Evolutionary conservation across 2,329 filamentous ascomycete species (phyloP).

Genomic region (Ophiostoma triangulosporum): DNA sequence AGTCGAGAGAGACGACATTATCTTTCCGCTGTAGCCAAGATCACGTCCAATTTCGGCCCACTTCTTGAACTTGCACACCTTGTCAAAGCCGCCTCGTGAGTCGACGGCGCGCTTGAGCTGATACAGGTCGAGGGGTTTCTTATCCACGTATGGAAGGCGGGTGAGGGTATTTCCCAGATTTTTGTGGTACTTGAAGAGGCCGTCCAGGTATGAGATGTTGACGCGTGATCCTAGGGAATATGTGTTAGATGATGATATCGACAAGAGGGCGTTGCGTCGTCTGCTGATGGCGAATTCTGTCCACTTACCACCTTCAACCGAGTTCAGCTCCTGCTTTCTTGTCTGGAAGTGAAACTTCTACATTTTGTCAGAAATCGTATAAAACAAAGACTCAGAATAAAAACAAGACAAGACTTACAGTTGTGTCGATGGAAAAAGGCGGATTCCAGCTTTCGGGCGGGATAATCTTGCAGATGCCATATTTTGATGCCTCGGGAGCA

Average conservation of each 20-base stretch:
- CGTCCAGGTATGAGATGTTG: conserved; percentile 91
- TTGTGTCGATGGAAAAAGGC: conserved; percentile 88
- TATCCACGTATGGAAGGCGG: conserved; percentile 91
- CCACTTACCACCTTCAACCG: conserved; percentile 89
- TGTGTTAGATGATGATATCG: conserved; percentile 6
- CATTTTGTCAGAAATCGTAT: conserved; percentile 1
- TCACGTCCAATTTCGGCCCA: conserved; percentile 98
- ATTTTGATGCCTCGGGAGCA: conserved; percentile 68
- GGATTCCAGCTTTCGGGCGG: conserved; percentile 91
- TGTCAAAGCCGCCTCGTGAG: conserved; percentile 84
- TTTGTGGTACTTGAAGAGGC: conserved; percentile 90
- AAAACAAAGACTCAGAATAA: background rate
- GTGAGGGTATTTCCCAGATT: conserved; percentile 91
- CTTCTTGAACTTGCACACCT: conserved; percentile 94
- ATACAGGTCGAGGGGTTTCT: conserved; percentile 89
- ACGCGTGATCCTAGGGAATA: conserved; percentile 65
- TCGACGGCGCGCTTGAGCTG: conserved; percentile 95
- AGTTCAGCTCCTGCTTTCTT: conserved; percentile 90
- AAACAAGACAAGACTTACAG: conserved; percentile 61
- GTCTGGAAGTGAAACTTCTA: conserved; percentile 96
- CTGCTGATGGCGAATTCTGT: background rate
- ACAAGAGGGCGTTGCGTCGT: background rate
- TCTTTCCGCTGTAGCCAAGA: conserved; percentile 95
- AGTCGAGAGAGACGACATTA: conserved; percentile 96
- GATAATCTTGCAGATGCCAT: conserved; percentile 90